phyloP scores from a whole-genome alignment of 1,284 basidiomycete species.

The Leccinum fallax region DNA sequence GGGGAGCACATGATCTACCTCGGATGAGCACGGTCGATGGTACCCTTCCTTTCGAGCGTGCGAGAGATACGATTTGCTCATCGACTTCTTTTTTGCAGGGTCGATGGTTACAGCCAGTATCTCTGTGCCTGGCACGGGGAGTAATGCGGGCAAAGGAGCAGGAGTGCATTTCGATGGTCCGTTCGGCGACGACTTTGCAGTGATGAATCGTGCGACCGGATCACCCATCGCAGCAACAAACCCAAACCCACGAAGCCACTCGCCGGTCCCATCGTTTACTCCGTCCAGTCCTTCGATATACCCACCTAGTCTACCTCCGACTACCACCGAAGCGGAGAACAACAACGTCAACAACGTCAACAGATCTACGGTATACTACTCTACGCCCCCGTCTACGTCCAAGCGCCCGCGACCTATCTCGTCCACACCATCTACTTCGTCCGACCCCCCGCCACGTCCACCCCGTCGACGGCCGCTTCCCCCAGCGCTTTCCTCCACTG shows the following conservation, averaged over 20 bases:
- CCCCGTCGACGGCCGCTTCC: constrained; percentile 28
- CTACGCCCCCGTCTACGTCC: neutral
- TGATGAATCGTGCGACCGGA: constrained; percentile 11
- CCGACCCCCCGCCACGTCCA: constrained; percentile 40
- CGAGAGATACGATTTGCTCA: constrained; percentile 1
- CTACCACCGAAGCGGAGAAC: constrained; percentile 2
- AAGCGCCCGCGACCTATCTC: neutral
- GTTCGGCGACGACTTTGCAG: constrained; percentile 3
- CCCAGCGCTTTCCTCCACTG: constrained; percentile 3
- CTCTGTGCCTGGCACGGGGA: neutral
- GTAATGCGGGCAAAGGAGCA: neutral
- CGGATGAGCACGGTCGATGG: constrained; percentile 15
- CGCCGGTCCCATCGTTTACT: constrained; percentile 5
- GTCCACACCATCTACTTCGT: neutral
- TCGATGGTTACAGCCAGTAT: neutral
- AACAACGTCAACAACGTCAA: neutral
- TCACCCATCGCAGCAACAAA: constrained; percentile 21
- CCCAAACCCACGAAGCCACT: constrained; percentile 7
- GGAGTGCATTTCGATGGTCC: neutral
- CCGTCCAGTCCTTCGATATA: constrained; percentile 22
- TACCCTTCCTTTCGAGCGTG: neutral
- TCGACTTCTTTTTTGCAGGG: neutral
- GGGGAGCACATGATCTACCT: constrained; percentile 24
- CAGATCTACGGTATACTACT: neutral
- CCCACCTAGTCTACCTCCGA: constrained; percentile 11